A percentile compares a stretch with the other conserved stretches of the same genome.
phyloP scores from a whole-genome alignment of 139 green algal species.

The Axilococcus clingmanii region DNA sequence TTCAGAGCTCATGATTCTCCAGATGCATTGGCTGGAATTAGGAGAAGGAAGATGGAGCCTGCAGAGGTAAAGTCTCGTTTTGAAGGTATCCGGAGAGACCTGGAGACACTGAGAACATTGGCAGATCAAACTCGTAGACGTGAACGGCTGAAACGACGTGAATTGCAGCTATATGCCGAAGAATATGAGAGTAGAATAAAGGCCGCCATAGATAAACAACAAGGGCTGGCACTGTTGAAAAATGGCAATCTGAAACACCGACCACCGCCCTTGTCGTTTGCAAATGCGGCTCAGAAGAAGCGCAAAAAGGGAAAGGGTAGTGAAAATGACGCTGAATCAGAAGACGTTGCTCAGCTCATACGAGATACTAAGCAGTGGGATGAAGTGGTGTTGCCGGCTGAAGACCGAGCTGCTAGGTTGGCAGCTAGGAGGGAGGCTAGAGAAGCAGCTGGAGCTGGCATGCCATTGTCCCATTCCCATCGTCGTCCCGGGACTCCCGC shows the following conservation, averaged over 20 bases:
- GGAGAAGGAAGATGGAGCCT: conserved; percentile 19
- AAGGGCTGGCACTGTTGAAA: not conserved
- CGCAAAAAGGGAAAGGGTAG: not conserved
- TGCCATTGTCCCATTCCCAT: no score
- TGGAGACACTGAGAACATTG: conserved; percentile 32
- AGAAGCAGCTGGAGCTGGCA: no score
- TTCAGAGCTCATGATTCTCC: conserved; percentile 28
- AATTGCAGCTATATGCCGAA: conserved; percentile 23
- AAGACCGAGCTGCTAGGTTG: conserved; percentile 22
- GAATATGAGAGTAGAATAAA: conserved; percentile 17
- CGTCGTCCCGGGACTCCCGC: no score
- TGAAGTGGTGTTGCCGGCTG: conserved; percentile 1
- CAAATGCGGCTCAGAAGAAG: not conserved
- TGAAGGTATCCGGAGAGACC: conserved; percentile 21
- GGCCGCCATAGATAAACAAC: not conserved
- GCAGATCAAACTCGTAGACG: conserved; percentile 34
- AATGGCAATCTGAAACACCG: not conserved
- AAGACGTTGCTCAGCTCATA: not conserved
- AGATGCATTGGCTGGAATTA: conserved; percentile 12
- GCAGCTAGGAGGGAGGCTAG: conserved; percentile 11
- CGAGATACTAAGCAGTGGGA: not conserved
- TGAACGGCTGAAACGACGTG: conserved; percentile 33
- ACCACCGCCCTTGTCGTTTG: not conserved
- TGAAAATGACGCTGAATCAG: not conserved
- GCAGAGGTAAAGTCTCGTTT: conserved; percentile 19